Evolutionary conservation across 2,329 filamentous ascomycete genomes (phyloP).

Genomic region (Aspergillus fumigatus): DNA sequence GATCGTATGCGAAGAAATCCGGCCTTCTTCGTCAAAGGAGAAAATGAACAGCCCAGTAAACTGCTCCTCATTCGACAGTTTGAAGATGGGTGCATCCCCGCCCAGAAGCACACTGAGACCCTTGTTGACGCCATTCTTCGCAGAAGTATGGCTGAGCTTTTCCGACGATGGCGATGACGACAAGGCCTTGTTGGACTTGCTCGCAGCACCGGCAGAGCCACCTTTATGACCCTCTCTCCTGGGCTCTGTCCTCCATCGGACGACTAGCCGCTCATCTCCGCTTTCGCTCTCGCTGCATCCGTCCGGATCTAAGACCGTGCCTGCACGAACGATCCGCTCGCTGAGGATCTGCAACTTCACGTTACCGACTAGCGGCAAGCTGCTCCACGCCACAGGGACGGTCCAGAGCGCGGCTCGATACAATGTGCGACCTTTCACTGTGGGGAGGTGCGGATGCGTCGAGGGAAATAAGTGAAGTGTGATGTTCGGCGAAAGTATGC

Average conservation of each 20-base stretch:
- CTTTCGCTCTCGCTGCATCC: slow-evolving; percentile 26
- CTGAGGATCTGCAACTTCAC: slow-evolving; percentile 82
- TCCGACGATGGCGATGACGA: slow-evolving; percentile 5
- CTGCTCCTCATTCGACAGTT: slow-evolving; percentile 60
- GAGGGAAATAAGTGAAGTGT: slow-evolving; percentile 62
- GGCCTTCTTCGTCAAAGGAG: slow-evolving; percentile 83
- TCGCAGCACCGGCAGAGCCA: not conserved
- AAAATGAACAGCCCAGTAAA: slow-evolving; percentile 94
- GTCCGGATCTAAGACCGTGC: slow-evolving; percentile 34
- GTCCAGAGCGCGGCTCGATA: slow-evolving; percentile 96
- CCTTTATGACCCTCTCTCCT: slow-evolving; percentile 23
- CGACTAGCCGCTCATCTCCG: slow-evolving; percentile 72
- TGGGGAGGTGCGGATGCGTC: slow-evolving; percentile 64
- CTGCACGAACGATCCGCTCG: slow-evolving; percentile 74
- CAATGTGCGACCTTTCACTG: slow-evolving; percentile 82
- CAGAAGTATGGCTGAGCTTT: slow-evolving; percentile 15
- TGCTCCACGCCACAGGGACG: slow-evolving; percentile 91
- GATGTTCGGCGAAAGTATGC: slow-evolving; percentile 59
- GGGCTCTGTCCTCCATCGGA: slow-evolving; percentile 73
- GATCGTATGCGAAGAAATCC: slow-evolving; percentile 83
- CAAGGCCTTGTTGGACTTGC: not conserved
- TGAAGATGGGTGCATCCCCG: slow-evolving; percentile 48
- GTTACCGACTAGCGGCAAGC: slow-evolving; percentile 84
- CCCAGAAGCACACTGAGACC: slow-evolving; percentile 46
- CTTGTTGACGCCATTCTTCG: slow-evolving; percentile 33